A percentile compares a stretch with the other conserved stretches of the same genome.
Evolutionary conservation across 1,284 basidiomycete genomes (phyloP).

Genomic region (Apiotrichum porosum): DNA sequence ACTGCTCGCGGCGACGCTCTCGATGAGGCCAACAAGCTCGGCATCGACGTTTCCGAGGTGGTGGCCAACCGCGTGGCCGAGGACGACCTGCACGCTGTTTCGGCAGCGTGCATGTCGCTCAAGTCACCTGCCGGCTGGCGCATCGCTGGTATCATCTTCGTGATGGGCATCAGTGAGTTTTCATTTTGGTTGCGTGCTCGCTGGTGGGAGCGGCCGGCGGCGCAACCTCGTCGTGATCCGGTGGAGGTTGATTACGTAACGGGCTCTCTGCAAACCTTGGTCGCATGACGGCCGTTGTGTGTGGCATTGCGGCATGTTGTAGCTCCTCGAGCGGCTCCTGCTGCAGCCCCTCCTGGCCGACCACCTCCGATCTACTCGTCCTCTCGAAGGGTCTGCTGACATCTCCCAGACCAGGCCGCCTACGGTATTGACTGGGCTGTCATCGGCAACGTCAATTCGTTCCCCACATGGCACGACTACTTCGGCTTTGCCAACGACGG

Average conservation of each 20-base stretch:
- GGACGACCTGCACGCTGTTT: slow-evolving; percentile 4
- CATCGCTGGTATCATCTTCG: slow-evolving; percentile 49
- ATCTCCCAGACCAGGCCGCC: no score
- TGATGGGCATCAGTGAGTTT: slow-evolving; percentile 47
- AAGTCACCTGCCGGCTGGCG: slow-evolving; percentile 42
- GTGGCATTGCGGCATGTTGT: no score
- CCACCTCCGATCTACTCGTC: no score
- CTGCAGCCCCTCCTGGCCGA: no score
- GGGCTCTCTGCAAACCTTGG: no score
- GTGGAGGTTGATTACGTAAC: no score
- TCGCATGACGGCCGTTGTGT: no score
- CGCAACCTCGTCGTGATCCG: no score
- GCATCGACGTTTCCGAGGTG: slow-evolving; percentile 34
- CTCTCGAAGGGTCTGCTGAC: no score
- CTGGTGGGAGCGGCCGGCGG: no score
- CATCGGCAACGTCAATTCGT: neutral
- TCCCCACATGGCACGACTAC: neutral
- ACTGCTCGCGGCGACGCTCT: neutral
- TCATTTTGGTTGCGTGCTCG: no score
- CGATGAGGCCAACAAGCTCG: neutral
- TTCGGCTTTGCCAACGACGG: neutral
- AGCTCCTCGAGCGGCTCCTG: no score
- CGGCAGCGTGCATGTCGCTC: neutral
- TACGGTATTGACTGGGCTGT: neutral
- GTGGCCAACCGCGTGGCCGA: slow-evolving; percentile 19